phyloP scores from a whole-genome alignment of 2,329 filamentous ascomycete genomes.

The Fusarium burgessii region DNA sequence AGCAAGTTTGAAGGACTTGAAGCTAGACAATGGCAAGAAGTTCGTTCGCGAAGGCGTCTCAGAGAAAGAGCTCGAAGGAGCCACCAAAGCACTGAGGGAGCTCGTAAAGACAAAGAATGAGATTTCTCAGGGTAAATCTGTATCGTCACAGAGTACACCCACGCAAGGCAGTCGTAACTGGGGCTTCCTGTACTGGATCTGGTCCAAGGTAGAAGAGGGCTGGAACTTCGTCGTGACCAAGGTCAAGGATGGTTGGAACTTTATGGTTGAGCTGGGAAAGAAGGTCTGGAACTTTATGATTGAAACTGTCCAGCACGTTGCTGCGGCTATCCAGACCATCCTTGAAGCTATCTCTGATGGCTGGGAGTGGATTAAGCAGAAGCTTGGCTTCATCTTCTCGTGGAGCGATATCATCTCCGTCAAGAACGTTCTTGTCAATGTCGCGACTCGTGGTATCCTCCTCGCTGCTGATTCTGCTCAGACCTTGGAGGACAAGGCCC shows the following conservation, averaged over 20 bases:
- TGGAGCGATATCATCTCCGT: not conserved
- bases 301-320: not conserved
- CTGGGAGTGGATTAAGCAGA: not conserved
- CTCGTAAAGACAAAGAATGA: not conserved
- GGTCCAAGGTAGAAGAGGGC: not conserved
- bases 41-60: not conserved
- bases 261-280: not conserved
- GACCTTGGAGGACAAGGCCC: not conserved
- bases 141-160: not conserved
- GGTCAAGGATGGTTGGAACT: not conserved
- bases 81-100: not conserved
- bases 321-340: not conserved
- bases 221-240: not conserved
- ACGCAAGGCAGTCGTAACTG: not conserved
- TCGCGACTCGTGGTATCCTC: not conserved
- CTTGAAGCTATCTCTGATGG: not conserved
- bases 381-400: not conserved
- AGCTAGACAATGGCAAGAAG: no score
- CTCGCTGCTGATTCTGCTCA: not conserved
- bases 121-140: no score
- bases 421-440: not conserved
- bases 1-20: no score
- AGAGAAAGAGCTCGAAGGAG: not conserved
- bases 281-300: not conserved
- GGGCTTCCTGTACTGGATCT: not conserved